phyloP scores from a whole-genome alignment of 1,139 yeast genomes.

The Taphrina wiesneri region DNA sequence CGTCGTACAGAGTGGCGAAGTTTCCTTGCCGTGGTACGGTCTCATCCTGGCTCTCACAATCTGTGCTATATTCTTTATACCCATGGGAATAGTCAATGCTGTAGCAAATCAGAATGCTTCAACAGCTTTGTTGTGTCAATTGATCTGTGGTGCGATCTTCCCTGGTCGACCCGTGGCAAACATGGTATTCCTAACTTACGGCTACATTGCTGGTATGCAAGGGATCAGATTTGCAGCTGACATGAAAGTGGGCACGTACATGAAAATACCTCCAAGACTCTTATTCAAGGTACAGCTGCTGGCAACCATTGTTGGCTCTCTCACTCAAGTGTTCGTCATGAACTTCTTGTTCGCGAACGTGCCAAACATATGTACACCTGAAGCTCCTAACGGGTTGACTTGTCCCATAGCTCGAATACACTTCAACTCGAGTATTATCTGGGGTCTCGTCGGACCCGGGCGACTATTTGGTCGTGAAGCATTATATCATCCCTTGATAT shows the following conservation, averaged over 20 bases:
- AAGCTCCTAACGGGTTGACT: conserved; percentile 47
- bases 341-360: conserved; percentile 56
- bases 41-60: conserved; percentile 19
- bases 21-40: conserved; percentile 32
- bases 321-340: conserved; percentile 57
- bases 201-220: conserved; percentile 55
- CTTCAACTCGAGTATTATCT: conserved; percentile 54
- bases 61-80: conserved; percentile 31
- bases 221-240: conserved; percentile 59
- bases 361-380: conserved; percentile 43
- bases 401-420: conserved; percentile 48
- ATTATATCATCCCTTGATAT: conserved; percentile 39
- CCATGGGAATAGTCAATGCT: conserved; percentile 38
- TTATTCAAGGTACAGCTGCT: conserved; percentile 57
- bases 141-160: conserved; percentile 62
- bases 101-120: conserved; percentile 51
- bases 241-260: conserved; percentile 64
- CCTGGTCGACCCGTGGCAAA: conserved; percentile 66
- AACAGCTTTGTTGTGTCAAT: conserved; percentile 61
- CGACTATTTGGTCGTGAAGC: conserved; percentile 47
- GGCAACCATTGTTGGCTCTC: conserved; percentile 42
- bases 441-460: conserved; percentile 63
- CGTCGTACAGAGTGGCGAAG: conserved; percentile 49
- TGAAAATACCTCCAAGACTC: conserved; percentile 62
- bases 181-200: conserved; percentile 54